Evolutionary conservation across 2,329 filamentous ascomycete genomes (phyloP), one percentile per base, ranked within the genome.

Genomic region (Colletotrichum trifolii): DNA sequence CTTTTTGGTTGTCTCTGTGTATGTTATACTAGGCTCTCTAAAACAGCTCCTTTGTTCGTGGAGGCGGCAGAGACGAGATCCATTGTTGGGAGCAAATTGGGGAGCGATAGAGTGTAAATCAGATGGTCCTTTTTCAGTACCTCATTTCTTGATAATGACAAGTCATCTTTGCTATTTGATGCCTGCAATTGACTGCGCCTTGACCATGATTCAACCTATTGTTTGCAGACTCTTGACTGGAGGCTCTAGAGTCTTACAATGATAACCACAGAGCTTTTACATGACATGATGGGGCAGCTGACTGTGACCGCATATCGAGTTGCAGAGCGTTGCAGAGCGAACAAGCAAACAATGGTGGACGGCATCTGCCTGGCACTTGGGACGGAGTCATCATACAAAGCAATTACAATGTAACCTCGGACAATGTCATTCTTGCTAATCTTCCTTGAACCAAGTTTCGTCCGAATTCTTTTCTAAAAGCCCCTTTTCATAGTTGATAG

Each of bases 21-120:
- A 75, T 75, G 73, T 81, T 69, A 65, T 67, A 66, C 64, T 69
- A 69, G 64, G 67, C 67, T 69, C 75, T 69, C 68, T 78, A 77
- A 75, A 79, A 71, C 73, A 78, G 74, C 72, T 78, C 76, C 71
- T 79, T 80, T 81, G 75, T 79, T 72, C 73, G 76, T 70, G 76
- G 76, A 77, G 77, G 76, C 76, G 75, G 75, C 62, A 69, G 68
- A 68, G 65, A 69, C 59, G 64, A 65, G 58, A 63, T 68, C 62
- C 62, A 67, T 64, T 49, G 64, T 66, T 68, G 67, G 67, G 69
- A 67, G 68, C 66, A 64, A 61, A 59, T 39, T 49, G 66, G 63
- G 68, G 71, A 69, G 72, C 72, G 68, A 72, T 79, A 81, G 79
- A 82, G 79, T 83, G 81, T 83, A 82, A 82, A 82, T 82, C 80